phyloP scores from a whole-genome alignment of 495 filamentous ascomycete genomes.

The Jackrogersella multiformis region DNA sequence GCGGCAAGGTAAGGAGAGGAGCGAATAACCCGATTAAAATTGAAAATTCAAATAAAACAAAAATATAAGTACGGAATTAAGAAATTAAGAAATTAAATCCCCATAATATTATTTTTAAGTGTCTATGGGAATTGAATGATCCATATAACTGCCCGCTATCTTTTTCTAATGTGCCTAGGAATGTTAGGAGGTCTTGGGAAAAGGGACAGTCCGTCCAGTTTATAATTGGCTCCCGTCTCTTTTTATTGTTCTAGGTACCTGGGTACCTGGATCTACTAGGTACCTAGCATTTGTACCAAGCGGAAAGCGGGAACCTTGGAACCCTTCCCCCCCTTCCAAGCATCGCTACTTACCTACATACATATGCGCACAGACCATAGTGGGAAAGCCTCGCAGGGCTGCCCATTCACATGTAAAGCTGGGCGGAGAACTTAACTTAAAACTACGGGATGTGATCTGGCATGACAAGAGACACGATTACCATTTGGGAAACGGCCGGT shows the following conservation, averaged over 20 bases:
- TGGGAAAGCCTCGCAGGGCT: constrained; percentile 28
- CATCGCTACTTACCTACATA: neutral
- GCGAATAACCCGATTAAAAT: neutral
- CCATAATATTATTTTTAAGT: neutral
- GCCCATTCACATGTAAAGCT: constrained; percentile 26
- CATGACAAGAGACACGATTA: constrained; percentile 1
- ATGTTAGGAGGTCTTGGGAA: constrained; percentile 7
- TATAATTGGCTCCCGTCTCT: neutral
- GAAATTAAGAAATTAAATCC: neutral
- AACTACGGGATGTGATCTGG: constrained; percentile 2
- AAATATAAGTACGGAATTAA: no score
- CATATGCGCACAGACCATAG: constrained; percentile 12
- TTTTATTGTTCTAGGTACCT: neutral
- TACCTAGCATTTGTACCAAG: no score
- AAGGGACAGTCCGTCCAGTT: neutral
- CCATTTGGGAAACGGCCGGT: neutral
- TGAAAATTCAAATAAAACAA: no score
- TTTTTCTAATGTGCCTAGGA: neutral
- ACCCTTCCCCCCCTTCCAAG: no score
- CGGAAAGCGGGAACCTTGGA: constrained; percentile 4
- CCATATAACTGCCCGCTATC: neutral
- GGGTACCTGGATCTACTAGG: no score
- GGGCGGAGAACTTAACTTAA: constrained; percentile 14
- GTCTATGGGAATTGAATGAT: neutral
- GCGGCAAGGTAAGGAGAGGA: neutral